Evolutionary conservation across 2,329 filamentous ascomycete genomes (phyloP).

Genomic region (Alternaria hordeiaustralica): DNA sequence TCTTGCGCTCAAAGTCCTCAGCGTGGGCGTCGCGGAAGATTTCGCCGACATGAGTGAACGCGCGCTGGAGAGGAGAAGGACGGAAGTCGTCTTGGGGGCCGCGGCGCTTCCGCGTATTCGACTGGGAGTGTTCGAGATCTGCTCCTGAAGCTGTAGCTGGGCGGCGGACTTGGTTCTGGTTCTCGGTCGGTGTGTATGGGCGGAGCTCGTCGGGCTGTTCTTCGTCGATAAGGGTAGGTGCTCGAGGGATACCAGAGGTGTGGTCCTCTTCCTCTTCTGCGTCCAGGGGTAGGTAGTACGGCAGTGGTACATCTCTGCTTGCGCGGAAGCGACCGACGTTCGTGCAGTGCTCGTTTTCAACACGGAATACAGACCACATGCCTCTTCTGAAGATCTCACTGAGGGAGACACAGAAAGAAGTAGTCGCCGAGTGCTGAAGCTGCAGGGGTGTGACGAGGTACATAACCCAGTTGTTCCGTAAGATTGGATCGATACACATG

Average conservation of each 20-base stretch:
- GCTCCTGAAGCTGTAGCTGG: conserved; percentile 19
- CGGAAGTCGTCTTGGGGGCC: conserved; percentile 22
- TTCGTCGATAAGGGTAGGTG: conserved; percentile 31
- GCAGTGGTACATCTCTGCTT: conserved; percentile 83
- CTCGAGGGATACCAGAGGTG: conserved; percentile 8
- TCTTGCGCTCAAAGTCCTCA: conserved; percentile 88
- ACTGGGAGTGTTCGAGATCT: conserved; percentile 22
- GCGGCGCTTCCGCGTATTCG: conserved; percentile 27
- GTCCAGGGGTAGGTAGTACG: conserved; percentile 65
- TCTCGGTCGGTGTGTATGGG: conserved; percentile 1
- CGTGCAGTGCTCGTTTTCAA: conserved; percentile 96
- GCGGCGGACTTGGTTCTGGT: conserved; percentile 18
- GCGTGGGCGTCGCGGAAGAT: conserved; percentile 85
- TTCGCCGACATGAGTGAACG: conserved; percentile 63
- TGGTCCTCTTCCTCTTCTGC: conserved; percentile 10
- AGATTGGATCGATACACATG: conserved; percentile 80
- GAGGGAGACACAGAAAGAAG: conserved; percentile 80
- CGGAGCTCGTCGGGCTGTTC: conserved; percentile 30
- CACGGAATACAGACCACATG: conserved; percentile 90
- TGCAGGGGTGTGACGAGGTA: conserved; percentile 85
- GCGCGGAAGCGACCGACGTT: conserved; percentile 85
- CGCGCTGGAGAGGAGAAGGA: conserved; percentile 48
- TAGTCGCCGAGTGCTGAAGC: conserved; percentile 79
- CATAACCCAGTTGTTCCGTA: conserved; percentile 94
- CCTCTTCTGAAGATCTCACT: conserved; percentile 84